Evolutionary conservation across 148 eudicot species (phyloP).

Genomic region (Chenopodium berlandieri): DNA sequence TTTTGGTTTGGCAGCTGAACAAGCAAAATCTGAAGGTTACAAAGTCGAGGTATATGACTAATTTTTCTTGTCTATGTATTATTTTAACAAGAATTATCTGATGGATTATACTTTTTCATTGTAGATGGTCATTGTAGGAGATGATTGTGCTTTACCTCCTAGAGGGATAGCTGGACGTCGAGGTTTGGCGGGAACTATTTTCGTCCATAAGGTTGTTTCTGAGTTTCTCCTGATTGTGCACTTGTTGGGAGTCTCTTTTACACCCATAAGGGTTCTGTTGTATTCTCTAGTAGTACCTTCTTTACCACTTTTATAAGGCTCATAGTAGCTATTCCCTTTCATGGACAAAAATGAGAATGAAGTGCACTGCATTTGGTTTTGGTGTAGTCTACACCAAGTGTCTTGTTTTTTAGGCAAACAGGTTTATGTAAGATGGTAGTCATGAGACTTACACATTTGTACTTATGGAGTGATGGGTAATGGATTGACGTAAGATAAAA

Average conservation of each 20-base stretch:
- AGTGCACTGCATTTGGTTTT: neutral
- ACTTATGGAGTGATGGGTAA: neutral
- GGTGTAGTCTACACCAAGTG: neutral
- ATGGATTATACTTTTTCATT: conserved; percentile 10
- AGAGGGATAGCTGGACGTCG: conserved; percentile 96
- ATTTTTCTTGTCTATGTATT: conserved; percentile 9
- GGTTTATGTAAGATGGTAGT: neutral
- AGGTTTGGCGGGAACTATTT: conserved; percentile 96
- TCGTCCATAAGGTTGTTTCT: conserved; percentile 76
- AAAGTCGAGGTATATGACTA: conserved; percentile 69
- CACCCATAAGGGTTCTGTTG: neutral
- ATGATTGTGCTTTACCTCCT: conserved; percentile 96
- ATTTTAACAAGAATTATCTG: neutral
- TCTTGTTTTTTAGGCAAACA: neutral
- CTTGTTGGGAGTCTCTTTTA: neutral
- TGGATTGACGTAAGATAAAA: neutral
- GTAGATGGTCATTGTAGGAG: conserved; percentile 95
- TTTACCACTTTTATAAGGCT: neutral
- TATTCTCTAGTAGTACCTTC: neutral
- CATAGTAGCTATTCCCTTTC: neutral
- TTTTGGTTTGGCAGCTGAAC: conserved; percentile 98
- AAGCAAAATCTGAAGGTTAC: conserved; percentile 95
- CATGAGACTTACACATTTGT: neutral
- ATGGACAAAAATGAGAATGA: neutral
- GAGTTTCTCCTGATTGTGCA: conserved; percentile 12